Conservation (phyloP, 495 filamentous ascomycete genomes). For the Oidiodendron maius region DNA sequence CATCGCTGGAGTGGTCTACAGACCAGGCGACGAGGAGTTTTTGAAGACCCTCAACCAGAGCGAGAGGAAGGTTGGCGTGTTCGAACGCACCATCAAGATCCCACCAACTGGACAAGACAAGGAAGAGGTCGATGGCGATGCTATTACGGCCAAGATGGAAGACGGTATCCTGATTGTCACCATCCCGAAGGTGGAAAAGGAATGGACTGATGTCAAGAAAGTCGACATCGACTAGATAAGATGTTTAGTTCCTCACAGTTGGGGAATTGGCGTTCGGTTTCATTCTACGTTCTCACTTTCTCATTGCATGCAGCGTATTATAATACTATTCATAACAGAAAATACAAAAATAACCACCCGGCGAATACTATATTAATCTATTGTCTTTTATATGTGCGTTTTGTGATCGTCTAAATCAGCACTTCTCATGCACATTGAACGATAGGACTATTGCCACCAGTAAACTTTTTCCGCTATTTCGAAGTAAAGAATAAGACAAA, state of each 20-base stretch:
- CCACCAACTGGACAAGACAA: slow-evolving; percentile 40
- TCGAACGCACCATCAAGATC: slow-evolving; percentile 63
- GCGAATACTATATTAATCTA: no score
- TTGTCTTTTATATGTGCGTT: background rate
- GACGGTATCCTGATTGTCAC: slow-evolving; percentile 57
- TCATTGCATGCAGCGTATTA: no score
- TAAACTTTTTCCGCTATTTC: no score
- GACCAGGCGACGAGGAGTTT: slow-evolving; percentile 66
- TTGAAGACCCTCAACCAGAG: slow-evolving; percentile 56
- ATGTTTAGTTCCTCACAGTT: slow-evolving; percentile 3
- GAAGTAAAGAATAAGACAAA: background rate
- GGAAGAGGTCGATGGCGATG: slow-evolving; percentile 56
- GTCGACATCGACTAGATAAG: slow-evolving; percentile 46
- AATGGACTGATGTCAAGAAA: slow-evolving; percentile 53
- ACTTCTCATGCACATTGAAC: background rate
- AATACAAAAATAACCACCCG: slow-evolving; percentile 15
- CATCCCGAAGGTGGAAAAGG: slow-evolving; percentile 62
- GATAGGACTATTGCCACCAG: no score
- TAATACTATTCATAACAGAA: no score
- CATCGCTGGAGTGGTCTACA: slow-evolving; percentile 64
- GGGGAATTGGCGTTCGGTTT: slow-evolving; percentile 6
- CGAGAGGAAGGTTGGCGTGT: slow-evolving; percentile 66
- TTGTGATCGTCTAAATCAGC: background rate
- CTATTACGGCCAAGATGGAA: slow-evolving; percentile 60
- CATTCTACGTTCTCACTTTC: background rate